A percentile compares a stretch with the other conserved stretches of the same genome.
Conservation (phyloP, 306 rosid genomes). For the Argentina anserina region DNA sequence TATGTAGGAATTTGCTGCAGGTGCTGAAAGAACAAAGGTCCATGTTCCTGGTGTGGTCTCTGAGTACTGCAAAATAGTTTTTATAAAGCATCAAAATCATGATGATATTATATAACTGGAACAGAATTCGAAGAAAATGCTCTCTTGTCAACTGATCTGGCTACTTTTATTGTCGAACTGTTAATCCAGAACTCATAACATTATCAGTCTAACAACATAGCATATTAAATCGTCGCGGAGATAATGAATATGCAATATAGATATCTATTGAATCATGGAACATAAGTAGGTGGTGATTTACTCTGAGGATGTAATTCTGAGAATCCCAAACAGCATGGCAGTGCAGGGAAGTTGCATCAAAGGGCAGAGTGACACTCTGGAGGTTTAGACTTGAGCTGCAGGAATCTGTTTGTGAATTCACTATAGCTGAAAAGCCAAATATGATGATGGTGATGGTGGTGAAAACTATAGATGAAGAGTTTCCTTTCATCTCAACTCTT, state of each 20-base stretch:
- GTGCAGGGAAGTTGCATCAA: conserved; percentile 50
- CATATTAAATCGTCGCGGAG: not conserved
- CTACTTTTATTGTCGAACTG: not conserved
- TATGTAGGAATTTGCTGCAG: conserved; percentile 44
- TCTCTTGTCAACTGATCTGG: not conserved
- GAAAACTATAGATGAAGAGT: conserved; percentile 9
- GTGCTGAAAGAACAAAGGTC: conserved; percentile 72
- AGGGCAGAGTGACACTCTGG: conserved; percentile 32
- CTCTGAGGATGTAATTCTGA: conserved; percentile 61
- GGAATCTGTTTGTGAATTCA: conserved; percentile 48
- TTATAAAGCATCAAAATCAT: not conserved
- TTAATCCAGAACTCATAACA: not conserved
- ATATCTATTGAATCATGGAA: not conserved
- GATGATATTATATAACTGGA: not conserved
- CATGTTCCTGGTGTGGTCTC: conserved; percentile 42
- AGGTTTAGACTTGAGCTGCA: conserved; percentile 51
- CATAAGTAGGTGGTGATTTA: conserved; percentile 36
- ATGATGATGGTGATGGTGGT: conserved; percentile 29
- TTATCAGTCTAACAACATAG: not conserved
- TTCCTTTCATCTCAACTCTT: conserved; percentile 29
- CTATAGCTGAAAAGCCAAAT: conserved; percentile 32
- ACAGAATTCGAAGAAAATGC: not conserved
- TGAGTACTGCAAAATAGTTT: conserved; percentile 44
- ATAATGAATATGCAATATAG: not conserved
- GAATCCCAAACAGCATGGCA: conserved; percentile 63